Evolutionary conservation across 2,329 filamentous ascomycete genomes (phyloP).

Genomic region (Arthrobotrys sphaeroides): DNA sequence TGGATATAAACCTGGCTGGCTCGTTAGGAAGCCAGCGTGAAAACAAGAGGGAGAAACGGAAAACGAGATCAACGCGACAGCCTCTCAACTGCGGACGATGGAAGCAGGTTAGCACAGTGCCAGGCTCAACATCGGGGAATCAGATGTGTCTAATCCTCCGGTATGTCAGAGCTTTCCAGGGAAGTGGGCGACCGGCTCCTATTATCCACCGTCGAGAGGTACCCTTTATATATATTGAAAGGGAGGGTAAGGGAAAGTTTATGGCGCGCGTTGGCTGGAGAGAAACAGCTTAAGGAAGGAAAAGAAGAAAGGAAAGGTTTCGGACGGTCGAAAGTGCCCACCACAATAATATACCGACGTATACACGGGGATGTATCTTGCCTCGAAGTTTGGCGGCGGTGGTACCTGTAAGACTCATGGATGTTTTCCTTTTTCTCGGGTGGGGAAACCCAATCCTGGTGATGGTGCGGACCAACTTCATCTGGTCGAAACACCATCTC

Average conservation of each 20-base stretch:
- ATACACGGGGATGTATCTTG: neutral
- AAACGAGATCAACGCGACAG: slow-evolving; percentile 52
- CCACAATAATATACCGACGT: slow-evolving; percentile 35
- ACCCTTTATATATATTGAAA: slow-evolving; percentile 53
- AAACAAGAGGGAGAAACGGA: slow-evolving; percentile 16
- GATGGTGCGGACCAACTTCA: slow-evolving; percentile 14
- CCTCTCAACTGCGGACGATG: slow-evolving; percentile 47
- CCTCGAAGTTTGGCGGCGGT: slow-evolving; percentile 15
- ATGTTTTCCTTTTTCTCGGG: slow-evolving; percentile 37
- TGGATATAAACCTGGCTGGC: slow-evolving; percentile 42
- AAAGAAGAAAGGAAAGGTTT: slow-evolving; percentile 46
- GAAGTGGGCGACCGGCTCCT: slow-evolving; percentile 37
- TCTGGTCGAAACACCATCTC: slow-evolving; percentile 20
- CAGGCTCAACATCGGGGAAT: slow-evolving; percentile 51
- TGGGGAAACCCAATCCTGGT: slow-evolving; percentile 45
- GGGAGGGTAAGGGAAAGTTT: slow-evolving; percentile 50
- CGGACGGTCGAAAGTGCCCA: slow-evolving; percentile 42
- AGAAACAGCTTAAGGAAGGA: slow-evolving; percentile 54
- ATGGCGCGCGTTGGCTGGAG: slow-evolving; percentile 53
- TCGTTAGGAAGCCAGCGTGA: slow-evolving; percentile 47
- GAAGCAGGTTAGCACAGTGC: slow-evolving; percentile 31
- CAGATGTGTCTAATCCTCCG: slow-evolving; percentile 26
- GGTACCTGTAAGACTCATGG: slow-evolving; percentile 52
- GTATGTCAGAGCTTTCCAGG: slow-evolving; percentile 24
- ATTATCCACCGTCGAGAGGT: slow-evolving; percentile 49